phyloP scores from a whole-genome alignment of 371 early-diverging fungal species.

The Mortierella sp. region DNA sequence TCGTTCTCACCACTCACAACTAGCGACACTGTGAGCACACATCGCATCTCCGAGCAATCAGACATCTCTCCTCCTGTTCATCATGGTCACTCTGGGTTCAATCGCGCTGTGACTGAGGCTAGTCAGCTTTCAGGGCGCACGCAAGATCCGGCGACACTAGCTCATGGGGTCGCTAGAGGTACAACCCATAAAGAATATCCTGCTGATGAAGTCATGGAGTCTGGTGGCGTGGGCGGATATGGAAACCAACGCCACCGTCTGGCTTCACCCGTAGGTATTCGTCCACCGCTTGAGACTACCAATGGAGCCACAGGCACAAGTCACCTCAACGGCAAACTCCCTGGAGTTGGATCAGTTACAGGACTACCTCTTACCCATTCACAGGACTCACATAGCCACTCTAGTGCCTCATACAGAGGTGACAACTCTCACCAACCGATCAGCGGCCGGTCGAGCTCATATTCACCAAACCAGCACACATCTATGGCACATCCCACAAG shows the following conservation, averaged over 20 bases:
- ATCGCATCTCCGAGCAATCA: slow-evolving; percentile 5
- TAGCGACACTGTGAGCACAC: background rate
- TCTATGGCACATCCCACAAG: slow-evolving; percentile 10
- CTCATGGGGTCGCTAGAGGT: slow-evolving; percentile 1
- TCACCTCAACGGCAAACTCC: slow-evolving; percentile 25
- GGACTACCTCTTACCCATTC: slow-evolving; percentile 8
- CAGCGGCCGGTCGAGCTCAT: slow-evolving; percentile 7
- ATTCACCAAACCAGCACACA: slow-evolving; percentile 27
- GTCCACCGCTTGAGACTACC: slow-evolving; percentile 23
- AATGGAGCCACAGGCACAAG: slow-evolving; percentile 9
- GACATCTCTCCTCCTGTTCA: background rate
- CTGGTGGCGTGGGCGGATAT: slow-evolving; percentile 42
- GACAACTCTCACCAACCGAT: slow-evolving; percentile 11
- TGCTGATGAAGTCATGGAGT: slow-evolving; percentile 52
- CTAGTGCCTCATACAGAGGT: slow-evolving; percentile 14
- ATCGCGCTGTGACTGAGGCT: background rate
- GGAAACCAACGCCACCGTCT: slow-evolving; percentile 33
- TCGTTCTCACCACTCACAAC: slow-evolving; percentile 10
- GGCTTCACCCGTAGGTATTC: slow-evolving; percentile 34
- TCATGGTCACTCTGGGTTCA: slow-evolving; percentile 1
- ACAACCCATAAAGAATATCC: slow-evolving; percentile 29
- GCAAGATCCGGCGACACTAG: slow-evolving; percentile 15
- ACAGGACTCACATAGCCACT: slow-evolving; percentile 24
- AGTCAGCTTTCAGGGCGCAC: slow-evolving; percentile 11
- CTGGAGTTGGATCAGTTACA: slow-evolving; percentile 33